Evolutionary conservation across 2,329 filamentous ascomycete genomes (phyloP).

Genomic region (Hymenoscyphus occultus): DNA sequence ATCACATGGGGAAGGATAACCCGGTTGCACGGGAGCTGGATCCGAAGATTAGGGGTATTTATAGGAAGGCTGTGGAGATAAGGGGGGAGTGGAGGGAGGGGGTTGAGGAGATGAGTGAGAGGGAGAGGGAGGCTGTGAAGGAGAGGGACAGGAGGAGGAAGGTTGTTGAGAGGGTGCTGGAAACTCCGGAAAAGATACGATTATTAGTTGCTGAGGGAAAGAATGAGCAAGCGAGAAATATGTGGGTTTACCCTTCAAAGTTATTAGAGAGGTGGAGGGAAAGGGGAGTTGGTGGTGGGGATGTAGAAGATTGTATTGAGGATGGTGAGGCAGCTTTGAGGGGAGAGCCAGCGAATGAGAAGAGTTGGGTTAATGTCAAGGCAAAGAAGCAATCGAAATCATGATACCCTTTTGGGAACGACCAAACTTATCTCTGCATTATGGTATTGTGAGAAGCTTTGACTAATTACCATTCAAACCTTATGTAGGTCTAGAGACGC

Average conservation of each 20-base stretch:
- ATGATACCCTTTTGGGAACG: constrained; percentile 17
- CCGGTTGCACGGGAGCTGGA: constrained; percentile 70
- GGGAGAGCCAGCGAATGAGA: constrained; percentile 28
- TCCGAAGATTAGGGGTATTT: constrained; percentile 72
- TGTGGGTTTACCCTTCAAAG: constrained; percentile 33
- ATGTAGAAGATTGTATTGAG: constrained; percentile 36
- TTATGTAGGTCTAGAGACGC: neutral
- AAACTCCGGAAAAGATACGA: constrained; percentile 46
- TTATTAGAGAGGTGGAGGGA: constrained; percentile 35
- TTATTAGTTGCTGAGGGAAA: constrained; percentile 57
- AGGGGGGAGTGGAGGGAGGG: constrained; percentile 29
- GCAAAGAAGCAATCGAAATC: constrained; percentile 13
- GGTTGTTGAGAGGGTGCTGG: constrained; percentile 29
- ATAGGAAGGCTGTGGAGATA: constrained; percentile 40
- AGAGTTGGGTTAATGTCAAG: constrained; percentile 27
- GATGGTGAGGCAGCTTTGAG: constrained; percentile 36
- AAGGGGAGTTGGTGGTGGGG: constrained; percentile 34
- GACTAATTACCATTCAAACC: neutral
- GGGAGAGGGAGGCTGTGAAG: constrained; percentile 56
- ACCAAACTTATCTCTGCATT: neutral
- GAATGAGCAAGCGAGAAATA: constrained; percentile 57
- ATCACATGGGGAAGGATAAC: constrained; percentile 75
- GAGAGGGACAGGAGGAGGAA: constrained; percentile 44
- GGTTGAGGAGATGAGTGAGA: constrained; percentile 55
- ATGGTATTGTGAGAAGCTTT: neutral